phyloP scores from a whole-genome alignment of 176 grass and related monocot species.

The Thalia dealbata region DNA sequence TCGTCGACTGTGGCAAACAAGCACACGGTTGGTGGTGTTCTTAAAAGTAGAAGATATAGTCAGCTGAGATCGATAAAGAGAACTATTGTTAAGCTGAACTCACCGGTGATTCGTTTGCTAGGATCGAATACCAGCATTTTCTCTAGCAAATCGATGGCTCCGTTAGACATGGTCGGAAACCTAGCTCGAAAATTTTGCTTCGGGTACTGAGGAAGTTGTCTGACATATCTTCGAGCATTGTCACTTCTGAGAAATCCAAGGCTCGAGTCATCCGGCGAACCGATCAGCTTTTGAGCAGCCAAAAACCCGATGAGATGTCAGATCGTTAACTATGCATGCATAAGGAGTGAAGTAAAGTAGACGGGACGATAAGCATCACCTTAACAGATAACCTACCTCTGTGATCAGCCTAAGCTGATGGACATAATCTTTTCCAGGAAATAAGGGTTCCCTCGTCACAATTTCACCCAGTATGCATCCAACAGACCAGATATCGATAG shows the following conservation, averaged over 20 bases:
- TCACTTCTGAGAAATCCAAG: slow-evolving; percentile 96
- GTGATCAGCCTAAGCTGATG: slow-evolving; percentile 89
- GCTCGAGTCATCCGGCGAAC: slow-evolving; percentile 88
- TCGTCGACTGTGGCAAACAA: slow-evolving; percentile 53
- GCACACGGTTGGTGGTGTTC: neutral
- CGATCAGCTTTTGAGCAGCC: slow-evolving; percentile 62
- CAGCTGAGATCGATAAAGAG: slow-evolving; percentile 28
- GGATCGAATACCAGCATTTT: slow-evolving; percentile 99
- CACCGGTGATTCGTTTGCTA: slow-evolving; percentile 92
- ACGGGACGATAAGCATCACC: neutral
- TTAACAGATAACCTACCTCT: slow-evolving; percentile 36
- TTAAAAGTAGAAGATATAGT: slow-evolving; percentile 12
- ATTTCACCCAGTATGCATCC: slow-evolving; percentile 94
- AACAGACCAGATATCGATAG: slow-evolving; percentile 94
- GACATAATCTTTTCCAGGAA: slow-evolving; percentile 96
- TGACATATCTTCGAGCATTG: slow-evolving; percentile 83
- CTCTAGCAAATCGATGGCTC: slow-evolving; percentile 88
- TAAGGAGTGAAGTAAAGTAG: neutral
- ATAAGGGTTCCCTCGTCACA: slow-evolving; percentile 68
- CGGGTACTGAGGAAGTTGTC: slow-evolving; percentile 85
- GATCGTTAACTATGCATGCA: neutral
- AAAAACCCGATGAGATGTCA: slow-evolving; percentile 31
- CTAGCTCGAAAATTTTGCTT: slow-evolving; percentile 81
- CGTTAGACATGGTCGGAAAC: slow-evolving; percentile 65
- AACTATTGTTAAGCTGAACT: neutral